Evolutionary conservation across 495 filamentous ascomycete genomes (phyloP), one percentile per base, ranked within the genome.

Genomic region (Poronia punctata): DNA sequence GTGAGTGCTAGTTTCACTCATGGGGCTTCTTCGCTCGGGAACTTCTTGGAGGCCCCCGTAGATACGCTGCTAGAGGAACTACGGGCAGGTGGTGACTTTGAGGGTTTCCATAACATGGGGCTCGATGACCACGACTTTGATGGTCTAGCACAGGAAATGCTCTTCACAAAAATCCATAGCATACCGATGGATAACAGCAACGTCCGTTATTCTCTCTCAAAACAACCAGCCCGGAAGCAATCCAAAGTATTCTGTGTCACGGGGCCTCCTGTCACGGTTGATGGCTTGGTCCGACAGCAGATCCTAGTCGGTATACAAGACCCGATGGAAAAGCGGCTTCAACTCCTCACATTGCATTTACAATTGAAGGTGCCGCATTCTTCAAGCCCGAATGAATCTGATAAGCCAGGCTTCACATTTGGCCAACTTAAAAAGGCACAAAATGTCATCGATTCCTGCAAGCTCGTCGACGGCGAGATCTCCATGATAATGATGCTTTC

Each of bases 51-150:
- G 40, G 72, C 75, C 2, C 81, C 83, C 0, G 75, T 84, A 25
- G 86, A 90, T 52, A 77, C 72, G 35, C 62, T 87, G 1, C 62
- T 89, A 1, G 82, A 92, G 47, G 84, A 86, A 45, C 65, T 88
- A 15, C 63, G 66, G 19, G 61, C 66, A 20, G 69, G 68, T 16
- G 74, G 71, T 17, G 70, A 83, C 37, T 77, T 81, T 42, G 78
- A 83, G 40, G 79, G 79, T 0, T 80, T 86, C 38, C 74, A 80
- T 43, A 79, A 67, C 34, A 81, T 87, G 69, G 82, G 79, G 11
- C 65, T 84, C 16, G 79, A 83, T 33, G 83, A 84, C 59, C 74
- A 78, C 10, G 74, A 76, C 23, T 79, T 75, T 29, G 71, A 81
- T 21, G 79, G 83, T 1, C 70, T 90, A 12, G 75, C 76, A 12